Percentiles rank a stretch among this genome's conserved stretches.
These are phyloP conservation scores for Phtheirospermum japonicum DNA, from an alignment of 257 asterid genomes.

Conservation along the genomic window DNA sequence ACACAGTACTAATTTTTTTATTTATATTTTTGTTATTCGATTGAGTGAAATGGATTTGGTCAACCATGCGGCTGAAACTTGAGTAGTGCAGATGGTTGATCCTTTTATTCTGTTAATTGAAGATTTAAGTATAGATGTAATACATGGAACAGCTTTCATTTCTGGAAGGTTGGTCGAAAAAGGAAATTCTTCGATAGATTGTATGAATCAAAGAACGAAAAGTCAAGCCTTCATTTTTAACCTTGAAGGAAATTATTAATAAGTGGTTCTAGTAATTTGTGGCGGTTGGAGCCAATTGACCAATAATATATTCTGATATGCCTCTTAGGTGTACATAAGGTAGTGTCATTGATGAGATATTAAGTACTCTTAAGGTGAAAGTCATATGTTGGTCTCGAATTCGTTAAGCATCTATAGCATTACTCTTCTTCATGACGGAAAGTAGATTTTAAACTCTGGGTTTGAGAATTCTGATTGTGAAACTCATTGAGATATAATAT, in stretches of 20 bases:
- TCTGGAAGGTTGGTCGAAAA: not conserved
- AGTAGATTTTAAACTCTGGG: not conserved
- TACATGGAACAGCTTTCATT: not conserved
- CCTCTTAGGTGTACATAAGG: not conserved
- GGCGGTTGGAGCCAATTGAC: not conserved
- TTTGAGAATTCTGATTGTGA: not conserved
- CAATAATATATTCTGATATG: not conserved
- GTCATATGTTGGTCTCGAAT: not conserved
- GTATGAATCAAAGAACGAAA: not conserved
- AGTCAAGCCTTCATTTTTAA: not conserved
- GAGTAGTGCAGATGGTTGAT: not conserved
- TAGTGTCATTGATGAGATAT: not conserved
- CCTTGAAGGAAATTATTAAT: conserved; percentile 2
- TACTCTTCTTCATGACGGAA: not conserved
- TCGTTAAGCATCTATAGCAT: not conserved
- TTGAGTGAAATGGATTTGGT: conserved; percentile 11
- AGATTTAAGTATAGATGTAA: not conserved
- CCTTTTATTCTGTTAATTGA: not conserved
- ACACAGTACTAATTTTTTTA: not conserved
- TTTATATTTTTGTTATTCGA: not conserved
- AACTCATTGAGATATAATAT: too few relatives aligned
- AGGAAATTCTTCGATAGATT: not conserved
- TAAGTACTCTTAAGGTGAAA: not conserved
- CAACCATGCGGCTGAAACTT: not conserved
- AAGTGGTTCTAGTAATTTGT: not conserved